phyloP scores from a whole-genome alignment of 2,329 filamentous ascomycete genomes.

The Xylaria sp. region DNA sequence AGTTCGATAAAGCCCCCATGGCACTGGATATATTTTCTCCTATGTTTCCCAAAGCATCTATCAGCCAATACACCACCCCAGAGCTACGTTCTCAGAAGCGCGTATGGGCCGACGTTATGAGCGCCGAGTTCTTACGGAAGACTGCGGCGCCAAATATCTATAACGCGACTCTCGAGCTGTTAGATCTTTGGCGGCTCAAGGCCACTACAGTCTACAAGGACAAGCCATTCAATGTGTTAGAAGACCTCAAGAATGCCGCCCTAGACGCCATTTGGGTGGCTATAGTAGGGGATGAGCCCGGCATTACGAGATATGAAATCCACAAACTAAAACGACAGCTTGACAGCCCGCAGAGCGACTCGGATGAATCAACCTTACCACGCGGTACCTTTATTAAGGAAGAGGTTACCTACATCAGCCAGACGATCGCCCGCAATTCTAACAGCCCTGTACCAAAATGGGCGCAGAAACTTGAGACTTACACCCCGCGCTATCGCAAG shows the following conservation, averaged over 20 bases:
- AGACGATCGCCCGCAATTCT: conserved; percentile 36
- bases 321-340: conserved; percentile 35
- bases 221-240: conserved; percentile 48
- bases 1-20: conserved; percentile 48
- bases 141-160: conserved; percentile 47
- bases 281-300: conserved; percentile 52
- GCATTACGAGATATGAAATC: conserved; percentile 44
- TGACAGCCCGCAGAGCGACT: background rate
- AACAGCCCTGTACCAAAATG: conserved; percentile 37
- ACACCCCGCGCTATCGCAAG: conserved; percentile 38
- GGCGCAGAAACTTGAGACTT: conserved; percentile 32
- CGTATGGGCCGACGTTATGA: conserved; percentile 34
- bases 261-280: conserved; percentile 47
- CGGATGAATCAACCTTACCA: conserved; percentile 12
- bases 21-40: conserved; percentile 42
- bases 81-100: conserved; percentile 43
- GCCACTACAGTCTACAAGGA: conserved; percentile 26
- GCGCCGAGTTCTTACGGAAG: conserved; percentile 46
- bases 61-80: conserved; percentile 46
- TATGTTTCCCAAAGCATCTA: conserved; percentile 46
- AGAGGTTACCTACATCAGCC: conserved; percentile 40
- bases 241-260: conserved; percentile 23
- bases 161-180: conserved; percentile 40
- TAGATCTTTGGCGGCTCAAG: conserved; percentile 48
- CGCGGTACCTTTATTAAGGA: conserved; percentile 37